Base-by-base conservation (phyloP, 2,329 filamentous ascomycete species). In the Xylariaceae sp. region DNA sequence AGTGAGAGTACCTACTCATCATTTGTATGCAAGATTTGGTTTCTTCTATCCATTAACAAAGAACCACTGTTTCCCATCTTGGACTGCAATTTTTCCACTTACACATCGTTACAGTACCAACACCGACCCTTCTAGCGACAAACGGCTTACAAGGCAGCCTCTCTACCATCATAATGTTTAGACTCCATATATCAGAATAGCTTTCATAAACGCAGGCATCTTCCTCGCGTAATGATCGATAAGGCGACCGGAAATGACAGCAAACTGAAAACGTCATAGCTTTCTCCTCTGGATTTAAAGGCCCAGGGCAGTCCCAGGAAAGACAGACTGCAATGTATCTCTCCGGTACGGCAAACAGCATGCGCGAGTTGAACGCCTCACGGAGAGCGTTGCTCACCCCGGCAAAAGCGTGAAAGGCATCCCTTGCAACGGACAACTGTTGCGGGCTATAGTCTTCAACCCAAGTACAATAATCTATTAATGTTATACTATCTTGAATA, bases 101-200 rank as follows among this genome's bases (percentile, higher is more conserved):
- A 7, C 43, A 53, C 44, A 64, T 16, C 4, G 3, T 53, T 17
- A 60, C 44, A 2, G 31, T 48, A 3, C 56, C 50, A 5, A 62
- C 28, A 9, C 49, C 56, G 9, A 60, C 47, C 51, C 53, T 60
- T 23, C 57, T 44, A 19, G 52, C 53, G 26, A 63, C 57, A n/a
- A 58, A 63, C 3, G 60, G 43, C 12, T 39, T 46, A 21, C 56
- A 57, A 9, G 57, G 47, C 4, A 62, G 14, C 5, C 57, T 34
- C 36, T 60, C 57, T 8, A 60, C 53, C 34, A 62, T 53, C 58
- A 63, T 58, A 7, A 61, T 48, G 19, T 58, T 17, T 14, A 61
- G 47, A 16, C 50, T 43, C 59, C 58, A 61, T 28, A 56, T 51
- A 17, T 58, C 29, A 9, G 24, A 52, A 36, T 58, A 64, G 9